Base-by-base conservation (phyloP, 2,329 filamentous ascomycete genomes). In the Metarhizium robertsii region DNA sequence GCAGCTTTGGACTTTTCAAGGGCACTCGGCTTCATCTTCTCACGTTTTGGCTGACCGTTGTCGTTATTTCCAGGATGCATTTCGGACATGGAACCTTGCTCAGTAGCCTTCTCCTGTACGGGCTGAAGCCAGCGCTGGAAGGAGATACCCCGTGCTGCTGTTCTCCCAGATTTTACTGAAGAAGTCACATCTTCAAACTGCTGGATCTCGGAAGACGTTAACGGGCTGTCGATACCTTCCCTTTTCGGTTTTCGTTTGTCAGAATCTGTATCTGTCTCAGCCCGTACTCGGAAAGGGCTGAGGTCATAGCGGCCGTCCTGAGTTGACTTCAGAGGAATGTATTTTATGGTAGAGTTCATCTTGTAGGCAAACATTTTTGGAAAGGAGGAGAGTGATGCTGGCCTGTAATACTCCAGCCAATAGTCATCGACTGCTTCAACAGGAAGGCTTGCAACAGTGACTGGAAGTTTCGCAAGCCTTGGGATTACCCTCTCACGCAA, bases 381-480 rank as follows among this genome's bases (percentile, higher is more conserved):
- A 61, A 97, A 90, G 0, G 90, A 94, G 0, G 94, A 96, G 1
- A 97, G 74, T 0, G 88, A 89, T 7, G 89, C 79, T 0, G 94
- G 94, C 14, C 92, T 85, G 67, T 99, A 99, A 69, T 96, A 97
- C 68, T 99, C 94, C 7, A 94, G 77, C 94, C 94, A 99, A 70
- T 96, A 99, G 69, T 97, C 91, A 66, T 97, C 92, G 58, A 90
- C 90, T 57, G 80, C 83, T 3, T 78, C 73, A 3, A 87, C 71
- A 6, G 75, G 74, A 58, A 75, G 78, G 32, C 68, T 67, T 13
- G 61, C 61, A 7, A 67, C 61, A 25, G 74, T 69, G 40, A 70
- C 67, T 3, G 71, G 72, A 42, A 69, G 63, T 58, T 63, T 68
- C 6, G 71, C 66, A 34, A 68, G 70, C 11, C 78, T 76, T 4